Conservation (phyloP, 129 eudicot species). For the Heracleum sosnowskyi region DNA sequence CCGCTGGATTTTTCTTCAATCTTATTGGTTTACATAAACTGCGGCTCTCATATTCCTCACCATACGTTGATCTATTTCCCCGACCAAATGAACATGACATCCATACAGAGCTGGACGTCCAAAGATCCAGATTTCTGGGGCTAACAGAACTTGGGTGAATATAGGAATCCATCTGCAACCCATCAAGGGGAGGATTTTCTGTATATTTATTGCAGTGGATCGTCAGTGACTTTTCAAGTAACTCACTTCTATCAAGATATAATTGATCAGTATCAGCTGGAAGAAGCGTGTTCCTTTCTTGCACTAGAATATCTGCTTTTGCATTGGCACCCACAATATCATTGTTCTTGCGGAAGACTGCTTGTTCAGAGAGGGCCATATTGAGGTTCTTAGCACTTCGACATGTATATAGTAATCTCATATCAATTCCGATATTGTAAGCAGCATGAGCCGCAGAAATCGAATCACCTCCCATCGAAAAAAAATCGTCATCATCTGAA, state of each 20-base stretch:
- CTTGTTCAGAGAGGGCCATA: slow-evolving; percentile 38
- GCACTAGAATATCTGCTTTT: slow-evolving; percentile 20
- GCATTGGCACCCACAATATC: slow-evolving; percentile 8
- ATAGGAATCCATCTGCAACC: slow-evolving; percentile 30
- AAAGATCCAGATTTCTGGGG: slow-evolving; percentile 15
- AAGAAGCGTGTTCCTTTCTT: slow-evolving; percentile 18
- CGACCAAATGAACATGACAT: slow-evolving; percentile 50
- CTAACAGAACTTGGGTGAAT: slow-evolving; percentile 16
- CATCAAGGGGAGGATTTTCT: slow-evolving; percentile 30
- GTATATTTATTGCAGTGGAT: slow-evolving; percentile 11
- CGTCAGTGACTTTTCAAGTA: slow-evolving; percentile 17
- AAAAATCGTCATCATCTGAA: slow-evolving; percentile 51
- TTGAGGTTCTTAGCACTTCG: slow-evolving; percentile 63
- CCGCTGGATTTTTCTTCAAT: slow-evolving; percentile 24
- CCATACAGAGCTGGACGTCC: slow-evolving; percentile 22
- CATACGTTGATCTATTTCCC: slow-evolving; percentile 49
- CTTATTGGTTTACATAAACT: slow-evolving; percentile 24
- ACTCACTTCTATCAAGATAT: slow-evolving; percentile 15
- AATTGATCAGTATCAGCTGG: slow-evolving; percentile 10
- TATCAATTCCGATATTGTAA: slow-evolving; percentile 68
- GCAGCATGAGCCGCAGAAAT: slow-evolving; percentile 73
- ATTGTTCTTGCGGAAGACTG: slow-evolving; percentile 10
- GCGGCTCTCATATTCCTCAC: slow-evolving; percentile 23
- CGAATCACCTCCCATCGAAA: slow-evolving; percentile 82
- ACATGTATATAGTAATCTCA: slow-evolving; percentile 64